Evolutionary conservation across 768 basidiomycete genomes (phyloP).

Genomic region (Hebeloma cylindrosporum): DNA sequence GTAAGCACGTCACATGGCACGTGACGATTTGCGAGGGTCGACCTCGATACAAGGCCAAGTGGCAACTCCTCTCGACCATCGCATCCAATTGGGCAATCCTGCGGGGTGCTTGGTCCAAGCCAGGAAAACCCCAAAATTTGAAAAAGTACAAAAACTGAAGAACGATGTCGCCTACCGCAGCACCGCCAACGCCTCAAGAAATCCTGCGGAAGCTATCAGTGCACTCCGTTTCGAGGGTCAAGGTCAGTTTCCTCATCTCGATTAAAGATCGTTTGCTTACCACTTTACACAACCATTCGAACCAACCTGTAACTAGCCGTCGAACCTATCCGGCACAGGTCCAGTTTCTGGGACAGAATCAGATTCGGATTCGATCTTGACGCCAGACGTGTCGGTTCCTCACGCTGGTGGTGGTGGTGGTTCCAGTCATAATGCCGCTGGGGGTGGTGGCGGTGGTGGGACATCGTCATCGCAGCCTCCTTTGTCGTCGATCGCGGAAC

Average conservation of each 20-base stretch:
- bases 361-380: constrained; percentile 76
- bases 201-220: constrained; percentile 83
- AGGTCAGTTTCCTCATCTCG: constrained; percentile 43
- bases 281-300: too few relatives aligned
- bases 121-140: neutral
- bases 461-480: constrained; percentile 47
- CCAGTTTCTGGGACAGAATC: constrained; percentile 75
- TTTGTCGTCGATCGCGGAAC: constrained; percentile 77
- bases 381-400: constrained; percentile 54
- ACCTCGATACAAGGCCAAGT: too few relatives aligned
- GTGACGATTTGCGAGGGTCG: too few relatives aligned
- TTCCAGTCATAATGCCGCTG: too few relatives aligned
- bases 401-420: too few relatives aligned
- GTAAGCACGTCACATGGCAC: too few relatives aligned
- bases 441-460: constrained; percentile 31
- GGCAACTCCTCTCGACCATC: too few relatives aligned
- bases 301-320: too few relatives aligned
- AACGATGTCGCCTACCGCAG: constrained; percentile 44
- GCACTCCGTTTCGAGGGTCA: constrained; percentile 57
- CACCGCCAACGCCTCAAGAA: constrained; percentile 85
- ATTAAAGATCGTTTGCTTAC: too few relatives aligned
- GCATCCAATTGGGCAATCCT: too few relatives aligned
- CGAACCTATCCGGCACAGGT: constrained; percentile 25
- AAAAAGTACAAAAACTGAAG: constrained; percentile 10
- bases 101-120: constrained; percentile 4